Conservation (phyloP, 2,329 filamentous ascomycete species). For the Colletotrichum melonis region DNA sequence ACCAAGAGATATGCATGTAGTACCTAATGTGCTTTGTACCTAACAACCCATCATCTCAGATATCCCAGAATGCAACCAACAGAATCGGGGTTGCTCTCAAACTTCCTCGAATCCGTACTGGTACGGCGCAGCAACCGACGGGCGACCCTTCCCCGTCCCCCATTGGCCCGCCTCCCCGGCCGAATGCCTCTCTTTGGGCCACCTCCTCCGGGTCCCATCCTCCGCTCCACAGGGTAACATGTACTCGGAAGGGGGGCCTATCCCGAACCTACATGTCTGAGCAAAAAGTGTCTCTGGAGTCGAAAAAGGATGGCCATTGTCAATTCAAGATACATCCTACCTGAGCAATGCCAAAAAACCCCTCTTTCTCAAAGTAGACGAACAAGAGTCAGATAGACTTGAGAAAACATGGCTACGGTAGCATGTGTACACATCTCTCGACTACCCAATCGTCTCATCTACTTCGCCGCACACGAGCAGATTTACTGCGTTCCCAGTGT, state of each 20-base stretch:
- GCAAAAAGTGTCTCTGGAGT: neutral
- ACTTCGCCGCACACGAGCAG: conserved; percentile 5
- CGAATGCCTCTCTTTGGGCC: conserved; percentile 18
- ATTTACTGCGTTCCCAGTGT: neutral
- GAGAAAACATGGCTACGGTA: too few relatives aligned
- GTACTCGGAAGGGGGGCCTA: neutral
- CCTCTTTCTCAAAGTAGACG: too few relatives aligned
- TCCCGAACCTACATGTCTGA: neutral
- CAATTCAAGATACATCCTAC: too few relatives aligned
- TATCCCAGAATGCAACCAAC: neutral
- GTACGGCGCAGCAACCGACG: neutral
- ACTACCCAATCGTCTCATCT: neutral
- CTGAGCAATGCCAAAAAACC: too few relatives aligned
- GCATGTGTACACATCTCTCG: neutral
- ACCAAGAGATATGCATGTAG: neutral
- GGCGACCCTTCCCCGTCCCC: neutral
- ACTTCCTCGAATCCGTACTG: too few relatives aligned
- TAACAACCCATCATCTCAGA: neutral
- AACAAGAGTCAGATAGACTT: too few relatives aligned
- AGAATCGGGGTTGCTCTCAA: neutral
- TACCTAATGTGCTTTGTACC: neutral
- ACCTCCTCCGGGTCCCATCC: neutral
- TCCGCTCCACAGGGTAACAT: neutral
- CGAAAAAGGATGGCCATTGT: too few relatives aligned
- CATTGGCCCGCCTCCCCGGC: conserved; percentile 27